These are phyloP conservation scores for Saccharum hybrid DNA, from an alignment of 202 grass and related monocot genomes.

Conservation along the genomic window DNA sequence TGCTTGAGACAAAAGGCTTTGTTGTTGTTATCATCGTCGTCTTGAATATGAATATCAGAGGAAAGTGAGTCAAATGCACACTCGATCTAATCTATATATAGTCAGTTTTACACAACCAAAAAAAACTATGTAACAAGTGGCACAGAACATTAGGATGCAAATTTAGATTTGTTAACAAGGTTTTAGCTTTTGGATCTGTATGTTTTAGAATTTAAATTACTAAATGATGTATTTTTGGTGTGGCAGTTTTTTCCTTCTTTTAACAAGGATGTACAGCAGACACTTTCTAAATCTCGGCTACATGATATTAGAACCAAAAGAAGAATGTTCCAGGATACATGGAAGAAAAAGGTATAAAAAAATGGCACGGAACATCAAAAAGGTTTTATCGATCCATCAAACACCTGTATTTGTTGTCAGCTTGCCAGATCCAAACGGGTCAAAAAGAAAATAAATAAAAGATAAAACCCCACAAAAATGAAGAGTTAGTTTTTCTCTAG, in stretches of 20 bases:
- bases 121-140: background rate
- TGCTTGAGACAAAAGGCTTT: background rate
- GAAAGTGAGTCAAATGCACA: background rate
- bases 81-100: background rate
- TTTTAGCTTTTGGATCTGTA: background rate
- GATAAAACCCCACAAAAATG: background rate
- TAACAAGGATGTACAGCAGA: too few species aligned
- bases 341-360: background rate
- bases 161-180: background rate
- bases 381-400: background rate
- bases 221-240: background rate
- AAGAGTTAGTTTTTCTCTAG: background rate
- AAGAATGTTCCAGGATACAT: background rate
- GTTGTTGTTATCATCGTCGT: background rate
- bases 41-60: background rate
- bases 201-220: background rate
- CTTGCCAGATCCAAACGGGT: background rate
- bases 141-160: background rate
- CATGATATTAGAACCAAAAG: background rate
- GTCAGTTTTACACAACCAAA: background rate
- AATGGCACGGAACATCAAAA: background rate
- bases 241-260: background rate
- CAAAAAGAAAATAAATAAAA: background rate
- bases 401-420: background rate
- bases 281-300: background rate